Evolutionary conservation across 2,329 filamentous ascomycete genomes (phyloP).

Genomic region (Epichloe sibirici): DNA sequence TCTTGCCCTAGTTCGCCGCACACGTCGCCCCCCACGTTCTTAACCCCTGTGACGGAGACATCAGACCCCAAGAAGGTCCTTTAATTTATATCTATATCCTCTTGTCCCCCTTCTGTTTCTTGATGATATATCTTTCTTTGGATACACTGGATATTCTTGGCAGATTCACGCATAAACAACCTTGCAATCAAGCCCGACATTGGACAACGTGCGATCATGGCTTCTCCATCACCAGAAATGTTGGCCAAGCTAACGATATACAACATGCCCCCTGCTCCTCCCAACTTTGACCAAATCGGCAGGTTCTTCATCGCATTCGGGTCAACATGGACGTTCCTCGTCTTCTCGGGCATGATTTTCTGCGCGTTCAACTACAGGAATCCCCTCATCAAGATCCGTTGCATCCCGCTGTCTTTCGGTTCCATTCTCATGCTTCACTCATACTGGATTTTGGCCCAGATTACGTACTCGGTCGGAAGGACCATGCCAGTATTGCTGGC

Average conservation of each 20-base stretch:
- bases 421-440: slow-evolving; percentile 24
- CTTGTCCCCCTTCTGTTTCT: not conserved
- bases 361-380: slow-evolving; percentile 20
- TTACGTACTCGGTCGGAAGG: slow-evolving; percentile 29
- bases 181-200: no score
- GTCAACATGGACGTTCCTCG: slow-evolving; percentile 15
- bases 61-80: no score
- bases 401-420: slow-evolving; percentile 22
- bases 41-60: no score
- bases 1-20: no score
- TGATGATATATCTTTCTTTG: rapidly evolving
- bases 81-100: not conserved
- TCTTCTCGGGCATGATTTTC: slow-evolving; percentile 23
- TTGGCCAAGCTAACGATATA: slow-evolving; percentile 3
- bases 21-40: no score
- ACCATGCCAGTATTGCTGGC: slow-evolving; percentile 27
- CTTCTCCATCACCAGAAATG: not conserved
- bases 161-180: no score
- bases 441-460: slow-evolving; percentile 29
- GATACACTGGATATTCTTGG: no score
- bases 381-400: slow-evolving; percentile 27
- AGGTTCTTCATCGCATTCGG: slow-evolving; percentile 18
- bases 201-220: not conserved
- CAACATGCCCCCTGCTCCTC: slow-evolving; percentile 11
- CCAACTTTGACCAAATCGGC: slow-evolving; percentile 17